Evolutionary conservation across 768 basidiomycete species (phyloP), one percentile per base, ranked within the genome.

Genomic region (Boletellus ananiceps): DNA sequence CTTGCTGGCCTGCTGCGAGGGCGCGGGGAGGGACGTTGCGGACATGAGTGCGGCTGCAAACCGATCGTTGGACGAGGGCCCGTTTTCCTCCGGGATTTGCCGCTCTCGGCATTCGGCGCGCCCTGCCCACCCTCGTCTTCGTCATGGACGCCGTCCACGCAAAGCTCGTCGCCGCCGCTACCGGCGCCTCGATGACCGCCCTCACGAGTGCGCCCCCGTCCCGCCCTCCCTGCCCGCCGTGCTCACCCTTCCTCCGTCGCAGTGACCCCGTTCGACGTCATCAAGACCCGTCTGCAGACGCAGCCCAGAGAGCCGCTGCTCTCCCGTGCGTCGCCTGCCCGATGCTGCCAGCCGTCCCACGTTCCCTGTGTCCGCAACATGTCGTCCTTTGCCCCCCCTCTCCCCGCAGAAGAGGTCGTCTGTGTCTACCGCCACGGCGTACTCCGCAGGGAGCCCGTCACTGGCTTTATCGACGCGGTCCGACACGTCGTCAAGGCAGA

Each of bases 221-320:
- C 23, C 15, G 43, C 16, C 12, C 13, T 38, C 21, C 31, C 51
- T 1, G 2, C 57, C 21, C 3, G 19, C 35, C 44, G 6, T 51
- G 5, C 57, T 49, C 51, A 61, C 47, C 4, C n/a, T 14, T 8
- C 2, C n/a, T 36, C n/a, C 31, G n/a, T 46, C 29, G 29, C 49
- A 98, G 95, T 99, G 96, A 98, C 95, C 3, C 96, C 96, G 3
- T 99, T 99, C 67, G 96, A 99, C 69, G 93, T 99, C 47, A 79
- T 98, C 57, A 98, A 98, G 69, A 98, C 95, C 12, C 83, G 96
- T 25, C 73, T 99, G 15, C 96, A 99, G 67, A 98, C 96, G 0
- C 93, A 89, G 65, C 85, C 84, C n/a, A 71, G 66, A 53, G 74
- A 66, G 49, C 75, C 68, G 40, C 73, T 81, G 23, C 78, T 81